Evolutionary conservation across 1,139 yeast species (phyloP).

Genomic region (Pneumocystis wakefieldiae): DNA sequence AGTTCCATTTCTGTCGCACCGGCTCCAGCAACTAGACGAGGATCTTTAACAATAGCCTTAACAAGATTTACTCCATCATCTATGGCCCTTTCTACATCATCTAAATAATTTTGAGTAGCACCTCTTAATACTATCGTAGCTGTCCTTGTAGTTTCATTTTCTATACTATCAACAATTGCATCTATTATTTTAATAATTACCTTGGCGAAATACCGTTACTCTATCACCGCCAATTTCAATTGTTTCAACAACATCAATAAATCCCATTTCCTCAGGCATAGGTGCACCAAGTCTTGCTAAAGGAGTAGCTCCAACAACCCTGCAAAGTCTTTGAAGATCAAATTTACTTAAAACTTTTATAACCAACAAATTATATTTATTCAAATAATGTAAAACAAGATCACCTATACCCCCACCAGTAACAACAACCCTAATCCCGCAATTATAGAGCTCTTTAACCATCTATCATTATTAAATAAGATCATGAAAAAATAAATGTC

Average conservation of each 20-base stretch:
- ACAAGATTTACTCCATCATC: slow-evolving; percentile 92
- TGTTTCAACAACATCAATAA: slow-evolving; percentile 75
- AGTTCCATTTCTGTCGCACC: slow-evolving; percentile 93
- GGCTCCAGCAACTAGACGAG: slow-evolving; percentile 81
- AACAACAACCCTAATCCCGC: slow-evolving; percentile 75
- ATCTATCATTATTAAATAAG: slow-evolving; percentile 22
- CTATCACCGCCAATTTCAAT: slow-evolving; percentile 95
- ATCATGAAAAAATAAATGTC: not conserved
- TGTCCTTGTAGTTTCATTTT: slow-evolving; percentile 45
- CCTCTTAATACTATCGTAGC: slow-evolving; percentile 90
- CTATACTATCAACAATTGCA: slow-evolving; percentile 4
- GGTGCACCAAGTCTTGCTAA: slow-evolving; percentile 92
- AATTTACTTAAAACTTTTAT: slow-evolving; percentile 86
- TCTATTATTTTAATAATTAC: slow-evolving; percentile 23
- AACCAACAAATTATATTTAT: slow-evolving; percentile 70
- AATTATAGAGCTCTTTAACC: slow-evolving; percentile 66
- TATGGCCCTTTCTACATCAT: slow-evolving; percentile 90
- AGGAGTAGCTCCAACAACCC: slow-evolving; percentile 97
- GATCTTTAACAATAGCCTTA: slow-evolving; percentile 72
- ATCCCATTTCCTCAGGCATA: slow-evolving; percentile 85
- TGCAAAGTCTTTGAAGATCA: slow-evolving; percentile 80
- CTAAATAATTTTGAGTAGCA: slow-evolving; percentile 88
- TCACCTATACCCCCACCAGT: slow-evolving; percentile 94
- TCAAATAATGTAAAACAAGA: slow-evolving; percentile 79
- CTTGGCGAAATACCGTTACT: slow-evolving; percentile 86